Evolutionary conservation across 345 rosid species (phyloP).

Genomic region (Citrus hindsii): DNA sequence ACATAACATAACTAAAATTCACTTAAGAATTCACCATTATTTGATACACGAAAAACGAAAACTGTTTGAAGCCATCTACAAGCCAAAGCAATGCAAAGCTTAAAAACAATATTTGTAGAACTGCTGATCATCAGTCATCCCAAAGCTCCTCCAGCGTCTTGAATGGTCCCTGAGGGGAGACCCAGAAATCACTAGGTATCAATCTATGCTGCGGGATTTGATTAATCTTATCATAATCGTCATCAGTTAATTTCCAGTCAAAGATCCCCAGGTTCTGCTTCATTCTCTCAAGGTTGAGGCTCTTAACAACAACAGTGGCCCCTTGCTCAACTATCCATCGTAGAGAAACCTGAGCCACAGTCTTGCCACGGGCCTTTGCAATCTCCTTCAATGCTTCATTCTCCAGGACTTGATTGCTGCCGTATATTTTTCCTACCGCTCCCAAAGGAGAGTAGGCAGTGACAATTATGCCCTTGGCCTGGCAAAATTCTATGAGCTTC

Average conservation of each 20-base stretch:
- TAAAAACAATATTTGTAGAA: too few species aligned
- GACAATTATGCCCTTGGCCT: not conserved
- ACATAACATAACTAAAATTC: too few species aligned
- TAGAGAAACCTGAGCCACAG: too few species aligned
- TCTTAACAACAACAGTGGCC: not conserved
- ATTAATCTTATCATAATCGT: not conserved
- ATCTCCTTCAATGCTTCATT: constrained; percentile 6
- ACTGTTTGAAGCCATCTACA: too few species aligned
- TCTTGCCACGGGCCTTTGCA: not conserved
- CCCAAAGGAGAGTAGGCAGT: constrained; percentile 21
- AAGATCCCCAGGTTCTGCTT: constrained; percentile 14
- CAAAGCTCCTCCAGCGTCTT: constrained; percentile 6
- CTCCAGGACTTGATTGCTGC: constrained; percentile 20
- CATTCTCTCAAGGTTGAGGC: constrained; percentile 8
- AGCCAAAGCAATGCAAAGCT: too few species aligned
- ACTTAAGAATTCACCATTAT: too few species aligned
- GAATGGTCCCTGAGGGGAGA: constrained; percentile 3
- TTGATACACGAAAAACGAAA: too few species aligned
- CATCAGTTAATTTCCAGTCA: constrained; percentile 8
- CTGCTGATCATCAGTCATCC: too few species aligned
- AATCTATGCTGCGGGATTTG: not conserved
- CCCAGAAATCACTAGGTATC: not conserved
- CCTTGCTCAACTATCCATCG: constrained; percentile 20
- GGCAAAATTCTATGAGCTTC: constrained; percentile 12
- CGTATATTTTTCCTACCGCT: constrained; percentile 3